Conservation (phyloP, 306 rosid species). For the Pachyrhizus erosus region DNA sequence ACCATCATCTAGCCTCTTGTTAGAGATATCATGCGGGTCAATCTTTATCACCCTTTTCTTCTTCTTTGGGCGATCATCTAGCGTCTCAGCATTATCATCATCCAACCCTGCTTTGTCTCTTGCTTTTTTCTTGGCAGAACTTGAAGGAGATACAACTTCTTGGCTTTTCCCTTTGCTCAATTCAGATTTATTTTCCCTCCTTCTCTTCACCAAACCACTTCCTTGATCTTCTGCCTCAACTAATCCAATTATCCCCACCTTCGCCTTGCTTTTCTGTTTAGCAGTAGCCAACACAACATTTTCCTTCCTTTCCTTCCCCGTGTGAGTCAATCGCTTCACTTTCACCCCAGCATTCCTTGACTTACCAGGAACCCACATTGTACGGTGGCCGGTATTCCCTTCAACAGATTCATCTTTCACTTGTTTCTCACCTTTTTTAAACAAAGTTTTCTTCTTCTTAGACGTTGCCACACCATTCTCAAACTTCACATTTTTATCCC, state of each 20-base stretch:
- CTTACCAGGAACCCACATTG: constrained; percentile 52
- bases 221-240: constrained; percentile 32
- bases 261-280: constrained; percentile 38
- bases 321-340: constrained; percentile 42
- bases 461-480: constrained; percentile 25
- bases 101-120: constrained; percentile 41
- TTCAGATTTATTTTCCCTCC: constrained; percentile 41
- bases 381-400: constrained; percentile 28
- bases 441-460: background rate
- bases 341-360: constrained; percentile 39
- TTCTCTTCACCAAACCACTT: constrained; percentile 48
- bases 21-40: constrained; percentile 80
- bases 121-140: constrained; percentile 45
- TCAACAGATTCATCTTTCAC: constrained; percentile 31
- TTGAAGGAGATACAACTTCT: constrained; percentile 38
- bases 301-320: constrained; percentile 42
- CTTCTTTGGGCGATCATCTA: constrained; percentile 63
- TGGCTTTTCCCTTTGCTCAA: constrained; percentile 45
- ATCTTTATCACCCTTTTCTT: constrained; percentile 68
- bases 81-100: constrained; percentile 51
- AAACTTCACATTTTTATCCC: constrained; percentile 14
- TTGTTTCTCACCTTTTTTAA: background rate
- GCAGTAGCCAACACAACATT: constrained; percentile 33
- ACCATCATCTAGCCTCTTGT: constrained; percentile 80
- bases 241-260: constrained; percentile 28